These are phyloP conservation scores for Coniophora puteana DNA, from an alignment of 1,284 basidiomycete species.

Conservation along the genomic window DNA sequence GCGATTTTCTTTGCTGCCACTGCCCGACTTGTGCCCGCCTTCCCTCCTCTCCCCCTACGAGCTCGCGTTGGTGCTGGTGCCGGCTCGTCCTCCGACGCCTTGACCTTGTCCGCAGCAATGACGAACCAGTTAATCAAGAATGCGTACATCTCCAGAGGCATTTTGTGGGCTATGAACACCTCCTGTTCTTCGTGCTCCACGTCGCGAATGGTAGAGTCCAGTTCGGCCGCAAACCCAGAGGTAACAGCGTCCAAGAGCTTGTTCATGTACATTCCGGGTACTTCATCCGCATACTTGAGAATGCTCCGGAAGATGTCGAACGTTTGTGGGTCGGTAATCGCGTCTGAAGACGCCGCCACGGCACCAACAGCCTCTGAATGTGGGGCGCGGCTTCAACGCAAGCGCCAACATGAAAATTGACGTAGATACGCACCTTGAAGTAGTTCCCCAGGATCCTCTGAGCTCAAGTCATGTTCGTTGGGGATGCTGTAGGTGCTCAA, in stretches of 20 bases:
- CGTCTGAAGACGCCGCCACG: constrained; percentile 68
- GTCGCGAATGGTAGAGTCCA: constrained; percentile 65
- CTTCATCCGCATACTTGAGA: constrained; percentile 62
- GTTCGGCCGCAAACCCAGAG: constrained; percentile 67
- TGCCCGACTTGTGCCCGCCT: constrained; percentile 36
- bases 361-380: constrained; percentile 67
- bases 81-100: constrained; percentile 49
- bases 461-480: constrained; percentile 44
- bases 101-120: constrained; percentile 70
- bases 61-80: constrained; percentile 45
- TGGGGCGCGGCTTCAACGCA: constrained; percentile 8
- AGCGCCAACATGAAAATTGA: neutral
- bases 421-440: constrained; percentile 25
- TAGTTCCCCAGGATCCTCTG: constrained; percentile 33
- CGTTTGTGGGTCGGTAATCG: constrained; percentile 59
- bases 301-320: constrained; percentile 81
- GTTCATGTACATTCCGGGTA: constrained; percentile 61
- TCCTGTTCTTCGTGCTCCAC: constrained; percentile 71
- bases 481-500: constrained; percentile 40
- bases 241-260: constrained; percentile 77
- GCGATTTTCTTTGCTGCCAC: constrained; percentile 43
- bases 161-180: constrained; percentile 63
- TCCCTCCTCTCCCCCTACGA: constrained; percentile 57
- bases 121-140: constrained; percentile 89
- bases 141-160: constrained; percentile 82